Evolutionary conservation across 768 basidiomycete genomes (phyloP).

Genomic region (Omphalotus guepiniiformis): DNA sequence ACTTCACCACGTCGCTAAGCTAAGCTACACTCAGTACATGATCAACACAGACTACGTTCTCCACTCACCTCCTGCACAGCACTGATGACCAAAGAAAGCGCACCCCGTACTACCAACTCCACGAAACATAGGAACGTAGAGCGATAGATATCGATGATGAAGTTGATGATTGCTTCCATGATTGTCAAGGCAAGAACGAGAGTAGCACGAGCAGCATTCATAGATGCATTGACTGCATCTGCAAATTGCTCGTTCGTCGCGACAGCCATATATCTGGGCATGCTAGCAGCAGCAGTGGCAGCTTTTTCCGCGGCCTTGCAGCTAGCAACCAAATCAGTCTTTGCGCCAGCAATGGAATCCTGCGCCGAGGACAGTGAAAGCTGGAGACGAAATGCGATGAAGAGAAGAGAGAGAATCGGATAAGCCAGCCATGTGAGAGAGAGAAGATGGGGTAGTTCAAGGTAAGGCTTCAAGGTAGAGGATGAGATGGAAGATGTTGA

Average conservation of each 20-base stretch:
- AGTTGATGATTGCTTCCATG: slow-evolving; percentile 87
- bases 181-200: slow-evolving; percentile 73
- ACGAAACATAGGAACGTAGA: slow-evolving; percentile 93
- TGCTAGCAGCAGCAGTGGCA: slow-evolving; percentile 74
- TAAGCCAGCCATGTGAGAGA: slow-evolving; percentile 91
- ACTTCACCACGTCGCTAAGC: slow-evolving; percentile 70
- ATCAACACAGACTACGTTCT: not conserved
- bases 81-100: slow-evolving; percentile 70
- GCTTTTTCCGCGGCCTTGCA: slow-evolving; percentile 84
- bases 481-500: slow-evolving; percentile 25
- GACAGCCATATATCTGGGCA: slow-evolving; percentile 85
- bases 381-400: slow-evolving; percentile 81
- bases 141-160: slow-evolving; percentile 88
- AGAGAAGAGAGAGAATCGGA: slow-evolving; percentile 82
- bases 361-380: slow-evolving; percentile 69
- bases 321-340: slow-evolving; percentile 71
- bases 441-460: slow-evolving; percentile 76
- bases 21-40: slow-evolving; percentile 25
- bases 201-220: slow-evolving; percentile 71
- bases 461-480: slow-evolving; percentile 66
- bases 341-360: slow-evolving; percentile 63
- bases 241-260: slow-evolving; percentile 79
- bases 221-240: slow-evolving; percentile 72
- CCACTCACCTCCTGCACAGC: slow-evolving; percentile 76
- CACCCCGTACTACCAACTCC: slow-evolving; percentile 83